These are phyloP conservation scores for Micromonas commoda DNA, from an alignment of 139 green algal genomes.

Conservation along the genomic window DNA sequence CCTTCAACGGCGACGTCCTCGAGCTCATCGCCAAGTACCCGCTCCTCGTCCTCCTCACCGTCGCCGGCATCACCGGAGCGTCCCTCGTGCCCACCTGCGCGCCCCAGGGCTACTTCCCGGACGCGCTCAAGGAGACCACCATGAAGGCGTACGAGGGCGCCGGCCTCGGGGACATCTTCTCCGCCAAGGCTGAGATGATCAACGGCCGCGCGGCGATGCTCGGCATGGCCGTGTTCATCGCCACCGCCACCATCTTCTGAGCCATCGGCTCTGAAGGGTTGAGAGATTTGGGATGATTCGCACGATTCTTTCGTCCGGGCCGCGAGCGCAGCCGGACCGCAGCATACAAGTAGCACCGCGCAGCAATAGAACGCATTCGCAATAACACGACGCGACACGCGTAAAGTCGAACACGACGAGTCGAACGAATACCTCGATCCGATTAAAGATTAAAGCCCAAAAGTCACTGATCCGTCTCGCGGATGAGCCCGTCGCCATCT, in stretches of 20 bases:
- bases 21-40: constrained; percentile 20
- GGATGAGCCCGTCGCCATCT: background rate
- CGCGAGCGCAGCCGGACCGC: too few species aligned
- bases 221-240: constrained; percentile 27
- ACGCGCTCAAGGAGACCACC: constrained; percentile 15
- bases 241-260: constrained; percentile 28
- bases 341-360: too few species aligned
- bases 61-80: constrained; percentile 23
- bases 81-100: constrained; percentile 21
- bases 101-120: constrained; percentile 25
- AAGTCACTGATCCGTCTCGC: background rate
- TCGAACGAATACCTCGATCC: too few species aligned
- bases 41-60: constrained; percentile 15
- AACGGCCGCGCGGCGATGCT: constrained; percentile 33
- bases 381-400: too few species aligned
- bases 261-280: too few species aligned
- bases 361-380: too few species aligned
- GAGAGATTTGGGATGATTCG: too few species aligned
- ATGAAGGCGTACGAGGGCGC: constrained; percentile 29
- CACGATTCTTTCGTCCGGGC: too few species aligned
- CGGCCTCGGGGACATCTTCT: constrained; percentile 23
- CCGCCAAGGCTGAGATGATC: constrained; percentile 20
- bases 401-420: too few species aligned
- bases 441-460: background rate
- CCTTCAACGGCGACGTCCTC: constrained; percentile 32